These are phyloP conservation scores for Xerocomellus intermedius DNA, from an alignment of 768 basidiomycete genomes.

Conservation along the genomic window DNA sequence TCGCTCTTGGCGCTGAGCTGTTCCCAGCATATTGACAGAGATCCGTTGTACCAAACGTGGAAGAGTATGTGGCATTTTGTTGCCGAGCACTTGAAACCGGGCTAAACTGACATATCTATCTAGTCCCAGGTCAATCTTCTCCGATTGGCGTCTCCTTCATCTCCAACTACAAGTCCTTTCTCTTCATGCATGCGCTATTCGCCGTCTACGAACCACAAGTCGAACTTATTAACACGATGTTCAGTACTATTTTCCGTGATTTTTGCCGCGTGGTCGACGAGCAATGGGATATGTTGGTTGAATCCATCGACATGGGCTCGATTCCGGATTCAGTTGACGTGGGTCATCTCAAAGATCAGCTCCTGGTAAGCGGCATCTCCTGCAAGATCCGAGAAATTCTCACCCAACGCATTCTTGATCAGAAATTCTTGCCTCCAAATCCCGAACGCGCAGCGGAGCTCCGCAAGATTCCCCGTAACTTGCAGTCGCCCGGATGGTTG, in stretches of 20 bases:
- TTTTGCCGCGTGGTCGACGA: conserved; percentile 20
- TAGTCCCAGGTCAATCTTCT: conserved; percentile 16
- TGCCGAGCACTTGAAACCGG: too few relatives aligned
- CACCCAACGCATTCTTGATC: too few relatives aligned
- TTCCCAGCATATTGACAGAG: conserved; percentile 15
- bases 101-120: background rate
- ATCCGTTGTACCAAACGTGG: conserved; percentile 1
- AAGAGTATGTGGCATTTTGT: conserved; percentile 4
- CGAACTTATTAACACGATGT: conserved; percentile 23
- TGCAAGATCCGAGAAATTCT: background rate
- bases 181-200: conserved; percentile 24
- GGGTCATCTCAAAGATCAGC: conserved; percentile 13
- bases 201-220: conserved; percentile 21
- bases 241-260: conserved; percentile 21
- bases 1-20: background rate
- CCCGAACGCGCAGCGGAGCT: conserved; percentile 19
- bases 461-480: conserved; percentile 5
- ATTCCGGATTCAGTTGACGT: conserved; percentile 16
- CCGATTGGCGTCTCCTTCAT: conserved; percentile 19
- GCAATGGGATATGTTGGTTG: conserved; percentile 22
- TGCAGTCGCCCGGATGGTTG: conserved; percentile 16
- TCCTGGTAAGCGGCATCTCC: background rate
- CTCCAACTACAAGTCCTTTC: conserved; percentile 20
- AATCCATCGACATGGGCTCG: conserved; percentile 14
- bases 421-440: conserved; percentile 19